Evolutionary conservation across 2,329 filamentous ascomycete species (phyloP), one percentile per base, ranked within the genome.

Genomic region (Botrytis byssoidea): DNA sequence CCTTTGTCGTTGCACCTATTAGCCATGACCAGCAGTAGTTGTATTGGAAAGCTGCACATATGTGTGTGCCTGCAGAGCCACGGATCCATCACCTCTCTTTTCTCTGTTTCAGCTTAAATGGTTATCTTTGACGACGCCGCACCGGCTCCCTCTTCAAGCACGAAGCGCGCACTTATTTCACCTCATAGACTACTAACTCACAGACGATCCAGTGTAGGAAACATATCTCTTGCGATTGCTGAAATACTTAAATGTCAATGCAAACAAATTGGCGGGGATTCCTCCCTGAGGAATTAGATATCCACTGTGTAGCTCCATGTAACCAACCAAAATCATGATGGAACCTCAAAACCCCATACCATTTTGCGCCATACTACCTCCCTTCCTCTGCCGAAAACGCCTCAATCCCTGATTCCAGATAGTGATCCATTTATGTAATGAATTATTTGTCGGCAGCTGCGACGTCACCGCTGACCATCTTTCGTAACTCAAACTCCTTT

Each of bases 401-500:
- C 66, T n/a, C n/a, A 29, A 42, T 22, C 48, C 48, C 22, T 57
- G 57, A 42, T 32, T 29, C 16, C n/a, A 57, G 3, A 32, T 42
- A 42, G 22, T 69, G 9, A 18, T 57, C 51, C n/a, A 29, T 57
- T 18, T 57, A 42, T 69, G 57, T 55, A 73, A 16, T 72, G 68
- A 55, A 63, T 72, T 65, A 40, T 59, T 75, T 73, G 44, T 74
- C 75, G 35, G 74, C 73, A 48, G 68, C 76, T 48, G 71, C 63
- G 16, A 70, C 75, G 74, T 78, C 79, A 46, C 77, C 80, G 64
- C 89, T 89, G 74, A 91, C 93, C 88, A 97, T 95, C 84, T 94
- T 95, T 79, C 93, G 91, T 79, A 97, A 85, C 83, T 97, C 93
- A 84, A 91, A 96, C 83, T 98, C 95, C 80, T 95, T 94, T 32